Base-by-base conservation (phyloP, 352 stramenopile species). In the Albugo laibachii region DNA sequence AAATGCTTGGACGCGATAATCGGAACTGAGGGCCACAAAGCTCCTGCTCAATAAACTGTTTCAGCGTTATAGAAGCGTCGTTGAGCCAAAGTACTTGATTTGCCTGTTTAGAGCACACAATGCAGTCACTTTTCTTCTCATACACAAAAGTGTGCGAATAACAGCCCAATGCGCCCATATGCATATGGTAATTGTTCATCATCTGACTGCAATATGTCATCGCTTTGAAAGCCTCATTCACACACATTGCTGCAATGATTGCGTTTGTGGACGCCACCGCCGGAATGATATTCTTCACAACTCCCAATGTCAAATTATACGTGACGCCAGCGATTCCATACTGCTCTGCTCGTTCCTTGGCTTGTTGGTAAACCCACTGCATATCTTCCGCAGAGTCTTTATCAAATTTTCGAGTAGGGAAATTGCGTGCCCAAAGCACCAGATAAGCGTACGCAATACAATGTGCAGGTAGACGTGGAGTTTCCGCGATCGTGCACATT, bases 161-260 rank as follows among this genome's bases (percentile, higher is more conserved):
- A 57, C 96, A 85, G 27, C 92, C 89, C 14, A 85, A 83, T 8
- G 76, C 72, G 5, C 94, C 94, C 83, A 97, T 96, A 62, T 98
- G 95, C 92, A 98, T 98, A 69, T 97, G 94, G 62, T 98, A 98
- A 38, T 93, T 98, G 65, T 99, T 97, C 57, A 99, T 81, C 20
- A 82, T 81, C 54, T 98, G 92, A 38, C 76, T 95, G 55, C 70
- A 92, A 70, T 96, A 97, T 18, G 87, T 96, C 55, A 98, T 72
- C 13, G 95, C 65, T 68, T 99, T 99, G 37, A 98, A 57, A 12
- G 85, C 92, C 61, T 99, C 95, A 53, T 93, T 96, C 40, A 97
- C 91, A 62, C 93, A 98, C 50, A 93, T 91, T 48, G 89, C 93
- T 49, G 88, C 78, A 37, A 98, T 77, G 40, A 98, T 84, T 0